Base-by-base conservation (phyloP, 129 eudicot species). In the Saposhnikovia divaricata region DNA sequence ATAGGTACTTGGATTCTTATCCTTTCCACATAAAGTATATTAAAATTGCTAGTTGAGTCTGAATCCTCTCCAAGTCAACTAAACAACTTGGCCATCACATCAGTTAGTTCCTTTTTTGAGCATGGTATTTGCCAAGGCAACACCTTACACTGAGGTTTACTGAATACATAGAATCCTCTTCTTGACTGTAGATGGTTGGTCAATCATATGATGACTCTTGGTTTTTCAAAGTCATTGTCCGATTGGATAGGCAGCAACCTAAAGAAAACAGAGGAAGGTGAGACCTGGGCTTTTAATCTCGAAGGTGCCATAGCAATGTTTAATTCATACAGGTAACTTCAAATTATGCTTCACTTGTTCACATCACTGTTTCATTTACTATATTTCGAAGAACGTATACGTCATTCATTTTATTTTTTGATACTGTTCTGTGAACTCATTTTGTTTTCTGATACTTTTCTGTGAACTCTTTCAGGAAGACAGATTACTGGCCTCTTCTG, bases 231-330 rank as follows among this genome's bases (percentile, higher is more conserved):
- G 86, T 88, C 98, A 39, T 79, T 96, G 76, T 90, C 99, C 28
- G 87, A 92, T 53, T 96, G 99, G 99, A 70, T 96, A 28, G 99
- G 97, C 55, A 96, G 91, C 80, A 96, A 92, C 84, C 90, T 96
- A 31, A 89, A 88, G 84, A 89, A 83, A 78, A 88, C 97, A 7
- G 94, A 89, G 81, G 97, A 88, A 61, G 87, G 86, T 6, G 83
- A 82, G 83, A 92, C 93, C 46, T 96, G 96, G 96, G 88, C 89
- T 16, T 92, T 96, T 74, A 86, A 96, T 90, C 93, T 96, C 48
- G 98, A 92, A 48, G 98, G 93, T 48, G 95, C 95, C 27, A 31
- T 89, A 46, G 87, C 92, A 87, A 96, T 96, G 99, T 96, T 96
- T 59, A 82, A 90, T 81, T 96, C 97, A 47, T 96, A 90, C 88